Conservation (phyloP, 2,329 filamentous ascomycete species). For the Aureobasidium sp. region DNA sequence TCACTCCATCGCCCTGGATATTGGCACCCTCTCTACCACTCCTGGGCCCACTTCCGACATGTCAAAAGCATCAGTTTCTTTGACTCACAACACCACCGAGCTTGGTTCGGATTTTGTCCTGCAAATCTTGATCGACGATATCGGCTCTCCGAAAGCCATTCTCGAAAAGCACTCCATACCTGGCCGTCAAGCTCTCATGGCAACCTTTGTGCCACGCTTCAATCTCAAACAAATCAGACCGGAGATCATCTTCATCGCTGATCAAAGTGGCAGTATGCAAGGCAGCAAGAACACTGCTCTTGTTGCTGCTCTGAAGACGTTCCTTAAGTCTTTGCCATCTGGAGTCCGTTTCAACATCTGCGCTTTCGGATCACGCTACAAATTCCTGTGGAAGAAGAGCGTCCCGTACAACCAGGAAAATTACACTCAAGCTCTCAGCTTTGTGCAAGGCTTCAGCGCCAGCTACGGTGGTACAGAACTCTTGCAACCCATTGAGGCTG, state of each 20-base stretch:
- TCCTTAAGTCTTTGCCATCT: constrained; percentile 58
- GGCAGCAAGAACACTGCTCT: constrained; percentile 47
- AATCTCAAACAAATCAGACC: constrained; percentile 48
- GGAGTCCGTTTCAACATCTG: constrained; percentile 64
- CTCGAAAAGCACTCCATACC: constrained; percentile 60
- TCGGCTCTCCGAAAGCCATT: constrained; percentile 55
- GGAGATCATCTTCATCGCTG: constrained; percentile 67
- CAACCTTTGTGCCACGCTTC: constrained; percentile 64
- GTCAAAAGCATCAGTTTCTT: constrained; percentile 55
- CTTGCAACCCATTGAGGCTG: constrained; percentile 39
- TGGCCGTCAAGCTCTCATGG: constrained; percentile 61
- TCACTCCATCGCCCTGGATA: constrained; percentile 59
- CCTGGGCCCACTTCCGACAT: constrained; percentile 45
- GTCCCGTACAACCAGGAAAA: constrained; percentile 40
- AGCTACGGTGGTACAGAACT: constrained; percentile 51
- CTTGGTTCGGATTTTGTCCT: constrained; percentile 62
- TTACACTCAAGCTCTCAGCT: constrained; percentile 37
- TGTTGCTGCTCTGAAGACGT: constrained; percentile 52
- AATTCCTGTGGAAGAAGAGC: constrained; percentile 45
- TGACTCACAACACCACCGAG: constrained; percentile 47
- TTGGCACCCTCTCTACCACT: constrained; percentile 51
- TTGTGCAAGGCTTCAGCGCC: constrained; percentile 38
- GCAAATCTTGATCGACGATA: constrained; percentile 54
- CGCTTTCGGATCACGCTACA: constrained; percentile 51
- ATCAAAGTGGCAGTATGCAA: constrained; percentile 62